Conservation (phyloP, 768 basidiomycete species). For the Russula griseocarnosa region DNA sequence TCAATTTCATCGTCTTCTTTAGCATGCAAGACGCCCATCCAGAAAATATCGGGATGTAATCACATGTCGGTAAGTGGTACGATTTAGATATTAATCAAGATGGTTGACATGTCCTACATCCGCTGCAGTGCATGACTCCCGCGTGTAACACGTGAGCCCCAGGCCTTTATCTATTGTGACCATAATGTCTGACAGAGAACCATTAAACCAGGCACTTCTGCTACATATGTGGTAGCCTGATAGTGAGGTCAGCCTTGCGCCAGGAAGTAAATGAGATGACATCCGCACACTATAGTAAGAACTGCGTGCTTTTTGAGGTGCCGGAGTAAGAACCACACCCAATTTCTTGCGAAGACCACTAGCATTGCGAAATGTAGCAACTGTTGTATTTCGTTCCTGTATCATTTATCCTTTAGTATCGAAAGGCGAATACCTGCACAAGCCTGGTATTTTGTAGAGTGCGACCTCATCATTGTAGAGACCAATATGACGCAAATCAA, state of each 20-base stretch:
- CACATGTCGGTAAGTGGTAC: slow-evolving; percentile 51
- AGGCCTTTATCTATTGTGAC: background rate
- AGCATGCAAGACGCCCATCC: slow-evolving; percentile 49
- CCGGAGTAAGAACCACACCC: background rate
- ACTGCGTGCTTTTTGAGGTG: slow-evolving; percentile 37
- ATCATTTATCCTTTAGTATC: background rate
- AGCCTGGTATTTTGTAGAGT: background rate
- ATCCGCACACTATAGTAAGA: slow-evolving; percentile 35
- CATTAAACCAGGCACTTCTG: slow-evolving; percentile 45
- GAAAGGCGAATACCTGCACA: background rate
- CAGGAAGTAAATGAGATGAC: slow-evolving; percentile 35
- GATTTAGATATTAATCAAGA: background rate
- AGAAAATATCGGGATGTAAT: slow-evolving; percentile 51
- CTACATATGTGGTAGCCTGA: slow-evolving; percentile 47
- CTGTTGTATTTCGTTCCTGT: background rate
- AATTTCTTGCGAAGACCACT: background rate
- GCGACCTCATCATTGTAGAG: too few species aligned
- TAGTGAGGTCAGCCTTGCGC: slow-evolving; percentile 40
- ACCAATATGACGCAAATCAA: too few species aligned
- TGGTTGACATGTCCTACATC: background rate
- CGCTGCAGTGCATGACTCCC: slow-evolving; percentile 47
- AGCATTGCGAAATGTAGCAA: background rate
- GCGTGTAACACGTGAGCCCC: slow-evolving; percentile 47
- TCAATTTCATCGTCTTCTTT: background rate
- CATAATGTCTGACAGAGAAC: background rate